Evolutionary conservation across 1,284 basidiomycete species (phyloP).

Genomic region (Pseudozyma sp.): DNA sequence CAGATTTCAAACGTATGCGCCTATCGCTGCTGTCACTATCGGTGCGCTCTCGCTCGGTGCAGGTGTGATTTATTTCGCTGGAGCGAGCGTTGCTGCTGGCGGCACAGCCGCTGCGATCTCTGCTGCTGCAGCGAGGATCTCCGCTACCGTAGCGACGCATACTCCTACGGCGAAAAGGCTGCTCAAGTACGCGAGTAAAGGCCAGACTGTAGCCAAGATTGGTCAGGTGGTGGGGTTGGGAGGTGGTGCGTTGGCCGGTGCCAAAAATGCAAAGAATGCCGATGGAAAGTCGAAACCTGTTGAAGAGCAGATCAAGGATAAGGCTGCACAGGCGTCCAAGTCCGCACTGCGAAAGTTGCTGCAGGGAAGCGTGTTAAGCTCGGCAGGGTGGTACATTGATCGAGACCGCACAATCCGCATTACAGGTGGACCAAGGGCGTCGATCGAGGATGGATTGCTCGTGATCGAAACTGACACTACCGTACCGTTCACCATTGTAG

Average conservation of each 20-base stretch:
- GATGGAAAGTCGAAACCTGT: constrained; percentile 45
- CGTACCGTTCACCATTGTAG: constrained; percentile 45
- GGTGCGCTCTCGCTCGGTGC: constrained; percentile 50
- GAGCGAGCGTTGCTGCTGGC: constrained; percentile 50
- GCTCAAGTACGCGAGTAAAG: constrained; percentile 54
- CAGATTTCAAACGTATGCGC: constrained; percentile 55
- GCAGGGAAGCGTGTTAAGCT: constrained; percentile 57
- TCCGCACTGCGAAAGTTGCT: constrained; percentile 50
- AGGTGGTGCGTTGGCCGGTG: constrained; percentile 46
- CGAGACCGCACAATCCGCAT: constrained; percentile 56
- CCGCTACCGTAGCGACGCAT: constrained; percentile 45
- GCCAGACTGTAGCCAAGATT: constrained; percentile 53
- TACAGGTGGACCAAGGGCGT: constrained; percentile 53
- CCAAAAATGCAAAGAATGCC: constrained; percentile 25
- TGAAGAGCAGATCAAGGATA: constrained; percentile 40
- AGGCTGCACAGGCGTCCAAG: constrained; percentile 44
- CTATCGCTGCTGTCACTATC: constrained; percentile 56
- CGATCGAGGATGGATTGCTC: constrained; percentile 50
- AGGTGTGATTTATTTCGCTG: constrained; percentile 59
- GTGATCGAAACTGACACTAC: constrained; percentile 59
- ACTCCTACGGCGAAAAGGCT: constrained; percentile 52
- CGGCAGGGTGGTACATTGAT: constrained; percentile 61
- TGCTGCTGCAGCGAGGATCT: constrained; percentile 44
- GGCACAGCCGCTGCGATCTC: constrained; percentile 47
- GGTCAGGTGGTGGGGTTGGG: constrained; percentile 60